A percentile compares a stretch with the other conserved stretches of the same genome.
These are phyloP conservation scores for Lolium multiflorum DNA, from an alignment of 176 grass and related monocot genomes.

Conservation along the genomic window DNA sequence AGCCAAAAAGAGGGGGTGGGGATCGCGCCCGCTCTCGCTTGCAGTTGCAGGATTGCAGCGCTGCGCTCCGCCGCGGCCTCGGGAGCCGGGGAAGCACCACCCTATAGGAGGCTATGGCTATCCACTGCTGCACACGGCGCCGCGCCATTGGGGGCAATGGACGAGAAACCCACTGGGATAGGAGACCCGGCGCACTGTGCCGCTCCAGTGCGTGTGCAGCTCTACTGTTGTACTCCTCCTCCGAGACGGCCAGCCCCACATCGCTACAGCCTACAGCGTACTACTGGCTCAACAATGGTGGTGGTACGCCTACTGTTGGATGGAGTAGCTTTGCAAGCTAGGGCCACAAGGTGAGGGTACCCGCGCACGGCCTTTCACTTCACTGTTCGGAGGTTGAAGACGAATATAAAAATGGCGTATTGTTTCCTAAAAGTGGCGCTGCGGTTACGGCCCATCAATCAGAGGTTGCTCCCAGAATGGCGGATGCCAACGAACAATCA, in stretches of 20 bases:
- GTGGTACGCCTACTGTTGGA: neutral
- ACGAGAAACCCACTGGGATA: slow-evolving; percentile 39
- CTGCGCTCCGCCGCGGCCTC: slow-evolving; percentile 23
- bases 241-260: no score
- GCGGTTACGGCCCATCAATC: neutral
- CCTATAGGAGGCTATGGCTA: neutral
- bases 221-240: no score
- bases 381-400: slow-evolving; percentile 22
- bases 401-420: neutral
- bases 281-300: neutral
- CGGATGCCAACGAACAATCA: slow-evolving; percentile 37
- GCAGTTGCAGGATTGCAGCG: neutral
- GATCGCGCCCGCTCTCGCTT: neutral
- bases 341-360: neutral
- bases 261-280: neutral
- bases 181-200: slow-evolving; percentile 7
- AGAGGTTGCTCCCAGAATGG: slow-evolving; percentile 15
- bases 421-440: neutral
- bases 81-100: slow-evolving; percentile 6
- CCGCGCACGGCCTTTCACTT: slow-evolving; percentile 18
- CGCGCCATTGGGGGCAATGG: slow-evolving; percentile 37
- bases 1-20: neutral
- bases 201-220: neutral
- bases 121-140: neutral
- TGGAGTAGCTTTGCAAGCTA: neutral